phyloP scores from a whole-genome alignment of 2,329 filamentous ascomycete genomes.

The Metarhizium album region DNA sequence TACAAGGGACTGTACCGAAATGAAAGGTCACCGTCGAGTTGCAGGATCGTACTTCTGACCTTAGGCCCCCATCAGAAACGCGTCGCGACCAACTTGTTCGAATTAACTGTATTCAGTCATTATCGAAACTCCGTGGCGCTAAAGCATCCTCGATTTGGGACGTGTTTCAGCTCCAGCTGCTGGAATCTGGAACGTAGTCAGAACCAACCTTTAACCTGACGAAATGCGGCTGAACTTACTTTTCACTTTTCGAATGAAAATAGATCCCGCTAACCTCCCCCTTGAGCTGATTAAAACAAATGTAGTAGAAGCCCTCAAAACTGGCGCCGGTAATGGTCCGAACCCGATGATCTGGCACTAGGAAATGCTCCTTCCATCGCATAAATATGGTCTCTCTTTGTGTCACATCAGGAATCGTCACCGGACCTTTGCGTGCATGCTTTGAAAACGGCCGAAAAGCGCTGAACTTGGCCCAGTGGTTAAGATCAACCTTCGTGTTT shows the following conservation, averaged over 20 bases:
- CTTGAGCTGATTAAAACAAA: constrained; percentile 89
- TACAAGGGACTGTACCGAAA: background rate
- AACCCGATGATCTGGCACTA: constrained; percentile 90
- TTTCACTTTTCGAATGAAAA: constrained; percentile 96
- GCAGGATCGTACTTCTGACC: background rate
- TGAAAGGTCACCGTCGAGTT: background rate
- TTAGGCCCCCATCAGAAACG: no score
- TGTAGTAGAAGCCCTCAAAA: constrained; percentile 98
- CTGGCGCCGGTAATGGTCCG: constrained; percentile 86
- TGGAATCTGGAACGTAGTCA: constrained; percentile 55
- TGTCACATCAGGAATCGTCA: constrained; percentile 55
- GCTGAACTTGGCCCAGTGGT: constrained; percentile 85
- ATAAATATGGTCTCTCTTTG: constrained; percentile 90
- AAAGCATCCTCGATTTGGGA: constrained; percentile 74
- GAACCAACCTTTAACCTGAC: background rate
- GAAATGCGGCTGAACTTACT: constrained; percentile 46
- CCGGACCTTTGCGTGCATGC: constrained; percentile 43
- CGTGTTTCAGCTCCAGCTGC: constrained; percentile 81
- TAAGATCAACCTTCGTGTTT: constrained; percentile 79
- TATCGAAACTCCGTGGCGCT: constrained; percentile 71
- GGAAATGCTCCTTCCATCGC: constrained; percentile 98
- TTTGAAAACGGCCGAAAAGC: constrained; percentile 69
- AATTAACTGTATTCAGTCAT: constrained; percentile 5
- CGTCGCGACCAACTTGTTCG: background rate
- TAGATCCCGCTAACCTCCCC: constrained; percentile 90